Evolutionary conservation across 2,329 filamentous ascomycete genomes (phyloP), one percentile per base, ranked within the genome.

Genomic region (Trichophaea hybrida): DNA sequence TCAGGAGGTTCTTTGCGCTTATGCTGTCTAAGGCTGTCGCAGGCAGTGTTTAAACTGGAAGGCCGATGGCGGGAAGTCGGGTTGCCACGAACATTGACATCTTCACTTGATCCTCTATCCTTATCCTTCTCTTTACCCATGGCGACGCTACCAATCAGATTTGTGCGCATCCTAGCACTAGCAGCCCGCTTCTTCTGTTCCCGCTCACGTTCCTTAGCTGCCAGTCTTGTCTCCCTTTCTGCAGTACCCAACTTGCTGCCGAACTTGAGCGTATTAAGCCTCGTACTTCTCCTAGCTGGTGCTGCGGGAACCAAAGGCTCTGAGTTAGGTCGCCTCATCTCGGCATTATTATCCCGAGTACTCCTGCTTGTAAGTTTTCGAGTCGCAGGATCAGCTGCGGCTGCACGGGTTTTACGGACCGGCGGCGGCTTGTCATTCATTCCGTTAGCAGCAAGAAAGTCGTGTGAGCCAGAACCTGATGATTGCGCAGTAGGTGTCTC

Each of bases 401-500:
- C 62, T 33, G 67, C 66, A 50, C 67, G 62, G 33, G 67, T 67
- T 55, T 69, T 69, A 7, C 67, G 63, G 49, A 65, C 57, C 10
- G 66, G 66, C 43, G 66, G 66, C 8, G 58, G 38, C 54, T 66
- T 65, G 53, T 68, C 53, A 52, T 61, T 34, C 57, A 67, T 51
- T 59, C 64, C 49, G 24, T 61, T 64, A 6, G 50, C 58, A 58
- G 59, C 64, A 38, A 63, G 63, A 59, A 59, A 63, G 17, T 61
- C 65, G 57, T 57, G 64, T 51, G 59, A 60, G 49, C 53, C 51
- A 57, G 55, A 43, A 40, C 59, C 52, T 37, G 60, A 65, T 54
- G 61, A 57, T 59, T 74, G 75, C 17, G 71, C 71, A 6, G 73
- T 75, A 1, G 77, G 76, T 10, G 76, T 78, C 58, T 78, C 76